Evolutionary conservation across 176 grass and related monocot species (phyloP).

Genomic region (Miscanthus lutarioriparius): DNA sequence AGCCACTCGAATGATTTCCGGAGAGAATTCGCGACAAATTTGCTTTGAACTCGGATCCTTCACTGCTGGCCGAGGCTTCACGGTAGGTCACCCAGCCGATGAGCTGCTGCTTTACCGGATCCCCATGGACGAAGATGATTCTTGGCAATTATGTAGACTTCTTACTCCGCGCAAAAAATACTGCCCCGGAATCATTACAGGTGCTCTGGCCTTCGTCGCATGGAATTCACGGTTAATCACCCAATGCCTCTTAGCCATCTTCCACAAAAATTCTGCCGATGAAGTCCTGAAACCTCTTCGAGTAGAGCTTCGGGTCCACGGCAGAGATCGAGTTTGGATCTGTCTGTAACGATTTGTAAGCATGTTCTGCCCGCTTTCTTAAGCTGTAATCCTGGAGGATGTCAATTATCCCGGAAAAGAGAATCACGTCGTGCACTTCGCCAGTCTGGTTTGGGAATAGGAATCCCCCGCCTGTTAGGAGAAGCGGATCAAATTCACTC

Average conservation of each 20-base stretch:
- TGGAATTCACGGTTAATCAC: neutral
- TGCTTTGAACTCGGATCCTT: neutral
- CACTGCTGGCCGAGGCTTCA: neutral
- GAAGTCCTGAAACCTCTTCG: slow-evolving; percentile 95
- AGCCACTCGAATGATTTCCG: slow-evolving; percentile 33
- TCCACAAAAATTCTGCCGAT: slow-evolving; percentile 85
- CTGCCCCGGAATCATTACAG: slow-evolving; percentile 32
- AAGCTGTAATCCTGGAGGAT: slow-evolving; percentile 81
- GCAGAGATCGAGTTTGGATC: slow-evolving; percentile 93
- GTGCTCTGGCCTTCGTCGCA: slow-evolving; percentile 17
- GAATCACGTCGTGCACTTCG: slow-evolving; percentile 66
- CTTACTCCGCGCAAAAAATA: slow-evolving; percentile 17
- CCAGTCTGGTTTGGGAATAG: slow-evolving; percentile 51
- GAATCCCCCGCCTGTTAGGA: slow-evolving; percentile 57
- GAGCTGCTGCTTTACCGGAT: slow-evolving; percentile 16
- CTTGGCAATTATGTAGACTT: neutral
- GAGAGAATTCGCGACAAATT: slow-evolving; percentile 3
- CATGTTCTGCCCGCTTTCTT: slow-evolving; percentile 75
- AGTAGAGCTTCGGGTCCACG: slow-evolving; percentile 88
- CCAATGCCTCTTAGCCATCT: slow-evolving; percentile 41
- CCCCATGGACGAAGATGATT: neutral
- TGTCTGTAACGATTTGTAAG: slow-evolving; percentile 83
- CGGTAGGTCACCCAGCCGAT: neutral
- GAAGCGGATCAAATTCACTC: slow-evolving; percentile 59
- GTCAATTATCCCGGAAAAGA: slow-evolving; percentile 97